phyloP scores from a whole-genome alignment of 441 rosid species.

The Syzygium malaccense region DNA sequence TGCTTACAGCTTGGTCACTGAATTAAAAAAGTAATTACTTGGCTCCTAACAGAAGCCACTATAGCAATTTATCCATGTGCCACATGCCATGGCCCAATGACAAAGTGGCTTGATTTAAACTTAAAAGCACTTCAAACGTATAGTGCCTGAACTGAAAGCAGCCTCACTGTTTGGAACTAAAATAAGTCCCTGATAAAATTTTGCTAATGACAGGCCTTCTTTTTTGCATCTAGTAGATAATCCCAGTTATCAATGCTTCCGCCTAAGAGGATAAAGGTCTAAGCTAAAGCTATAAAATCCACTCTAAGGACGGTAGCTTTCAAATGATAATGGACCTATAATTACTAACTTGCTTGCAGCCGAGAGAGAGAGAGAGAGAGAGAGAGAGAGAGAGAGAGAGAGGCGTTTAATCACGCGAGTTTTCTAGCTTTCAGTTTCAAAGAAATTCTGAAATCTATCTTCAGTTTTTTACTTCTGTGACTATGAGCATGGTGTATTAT shows the following conservation, averaged over 20 bases:
- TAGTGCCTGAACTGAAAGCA: background rate
- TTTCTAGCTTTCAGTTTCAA: background rate
- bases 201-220: background rate
- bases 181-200: background rate
- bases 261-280: background rate
- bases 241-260: background rate
- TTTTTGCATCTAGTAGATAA: background rate
- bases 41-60: background rate
- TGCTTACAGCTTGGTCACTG: background rate
- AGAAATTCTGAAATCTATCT: background rate
- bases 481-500: background rate
- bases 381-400: background rate
- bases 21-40: background rate
- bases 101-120: background rate
- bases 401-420: accelerated
- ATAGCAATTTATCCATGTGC: background rate
- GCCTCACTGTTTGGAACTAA: background rate
- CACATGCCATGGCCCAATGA: background rate
- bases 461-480: background rate
- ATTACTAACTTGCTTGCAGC: background rate
- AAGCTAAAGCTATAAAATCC: background rate
- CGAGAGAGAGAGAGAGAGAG: background rate
- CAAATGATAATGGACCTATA: background rate
- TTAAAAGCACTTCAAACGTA: background rate
- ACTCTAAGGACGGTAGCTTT: background rate